Base-by-base conservation (phyloP, 306 rosid genomes). In the Pachyrhizus erosus region DNA sequence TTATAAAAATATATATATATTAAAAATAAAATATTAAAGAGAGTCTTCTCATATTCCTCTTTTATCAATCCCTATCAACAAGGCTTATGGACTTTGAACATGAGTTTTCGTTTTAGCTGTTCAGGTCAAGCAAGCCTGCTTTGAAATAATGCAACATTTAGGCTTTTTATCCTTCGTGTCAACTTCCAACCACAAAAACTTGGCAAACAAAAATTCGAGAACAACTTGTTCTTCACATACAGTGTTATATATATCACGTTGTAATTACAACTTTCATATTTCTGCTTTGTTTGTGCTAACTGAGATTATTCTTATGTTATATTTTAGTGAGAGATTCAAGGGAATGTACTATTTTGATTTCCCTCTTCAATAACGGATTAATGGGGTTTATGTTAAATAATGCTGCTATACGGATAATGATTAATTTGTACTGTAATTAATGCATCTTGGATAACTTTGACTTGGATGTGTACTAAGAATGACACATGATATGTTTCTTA, bases 61-160 rank as follows among this genome's bases (percentile, higher is more conserved):
- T n/a, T n/a, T n/a, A 68, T 66, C 43, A 40, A 39, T 82, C 76
- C 4, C 43, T 29, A 43, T 83, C 86, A 76, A 69, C 55, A 29
- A 45, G 45, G 49, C 34, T 60, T 9, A n/a, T 21, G 74, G 82
- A 48, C 74, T 61, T 70, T 68, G 61, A 77, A 83, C 74, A 45
- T 73, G 60, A 60, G 40, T 33, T 77, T 60, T 77, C 48, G 40
- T 33, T 77, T 60, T 77, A 26, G 75, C 39, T 82, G 51, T 83
- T 77, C 69, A 13, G 37, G 83, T 57, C 86, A 77, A 77, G 71
- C 62, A 49, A 77, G 83, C 74, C 75, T 77, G 83, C 24, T 40
- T 71, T 71, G 23, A 43, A 77, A 76, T 68, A 82, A 78, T 46
- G 20, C 39, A 7, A 43, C 48, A 3, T 69, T 58, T 55, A 42